These are phyloP conservation scores for Diplocarpon rosae DNA, from an alignment of 2,329 filamentous ascomycete species.

Conservation along the genomic window DNA sequence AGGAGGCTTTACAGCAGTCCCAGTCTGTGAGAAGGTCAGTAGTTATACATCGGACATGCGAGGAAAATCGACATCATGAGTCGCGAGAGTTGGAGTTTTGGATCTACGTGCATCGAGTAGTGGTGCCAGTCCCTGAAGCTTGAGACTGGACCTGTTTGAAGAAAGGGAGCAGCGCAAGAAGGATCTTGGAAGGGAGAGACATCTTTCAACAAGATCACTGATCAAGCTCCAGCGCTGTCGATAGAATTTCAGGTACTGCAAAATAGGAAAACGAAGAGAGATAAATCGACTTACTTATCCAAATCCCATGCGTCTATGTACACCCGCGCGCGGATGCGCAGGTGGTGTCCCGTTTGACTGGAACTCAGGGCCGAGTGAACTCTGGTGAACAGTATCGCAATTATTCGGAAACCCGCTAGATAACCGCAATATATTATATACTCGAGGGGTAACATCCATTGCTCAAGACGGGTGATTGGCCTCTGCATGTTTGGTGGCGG, in stretches of 20 bases:
- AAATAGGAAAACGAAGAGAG: background rate
- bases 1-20: slow-evolving; percentile 65
- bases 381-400: slow-evolving; percentile 1
- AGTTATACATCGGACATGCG: background rate
- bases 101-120: slow-evolving; percentile 29
- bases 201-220: background rate
- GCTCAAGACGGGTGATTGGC: too few relatives aligned
- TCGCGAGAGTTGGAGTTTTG: background rate
- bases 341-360: background rate
- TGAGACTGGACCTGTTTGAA: slow-evolving; percentile 17
- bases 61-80: background rate
- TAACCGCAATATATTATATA: background rate
- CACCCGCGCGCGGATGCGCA: background rate
- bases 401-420: slow-evolving; percentile 1
- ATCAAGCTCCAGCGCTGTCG: background rate
- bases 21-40: slow-evolving; percentile 28
- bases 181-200: slow-evolving; percentile 6
- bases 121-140: slow-evolving; percentile 18
- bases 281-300: background rate
- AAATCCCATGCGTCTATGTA: background rate
- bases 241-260: background rate
- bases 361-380: background rate
- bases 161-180: slow-evolving; percentile 23
- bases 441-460: too few relatives aligned
- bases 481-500: too few relatives aligned